phyloP scores from a whole-genome alignment of 1,284 basidiomycete species.

The Ganoderma lucidum region DNA sequence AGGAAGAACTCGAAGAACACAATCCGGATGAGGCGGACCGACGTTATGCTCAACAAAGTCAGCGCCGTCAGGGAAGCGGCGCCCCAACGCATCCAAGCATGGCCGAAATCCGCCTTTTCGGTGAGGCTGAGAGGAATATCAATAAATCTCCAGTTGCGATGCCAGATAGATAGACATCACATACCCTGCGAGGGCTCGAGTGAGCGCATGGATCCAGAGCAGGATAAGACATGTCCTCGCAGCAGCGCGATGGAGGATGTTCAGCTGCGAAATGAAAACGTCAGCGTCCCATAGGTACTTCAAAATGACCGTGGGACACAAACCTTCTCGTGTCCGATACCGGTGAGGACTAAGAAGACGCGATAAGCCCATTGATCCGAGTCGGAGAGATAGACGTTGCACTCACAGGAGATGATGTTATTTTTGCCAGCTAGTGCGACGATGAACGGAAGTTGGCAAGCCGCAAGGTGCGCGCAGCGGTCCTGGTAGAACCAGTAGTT shows the following conservation, averaged over 20 bases:
- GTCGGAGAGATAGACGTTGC: neutral
- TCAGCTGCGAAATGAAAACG: constrained; percentile 35
- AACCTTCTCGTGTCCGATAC: constrained; percentile 55
- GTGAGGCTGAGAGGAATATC: constrained; percentile 36
- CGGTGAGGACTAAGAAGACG: constrained; percentile 46
- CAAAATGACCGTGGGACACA: neutral
- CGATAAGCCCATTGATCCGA: neutral
- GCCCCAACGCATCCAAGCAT: constrained; percentile 48
- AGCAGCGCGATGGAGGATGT: constrained; percentile 47
- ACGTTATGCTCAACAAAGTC: constrained; percentile 49
- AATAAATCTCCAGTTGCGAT: neutral
- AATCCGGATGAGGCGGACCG: constrained; percentile 49
- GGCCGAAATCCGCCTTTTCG: constrained; percentile 39
- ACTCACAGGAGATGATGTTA: constrained; percentile 53
- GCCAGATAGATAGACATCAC: constrained; percentile 9
- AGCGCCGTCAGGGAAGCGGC: constrained; percentile 47
- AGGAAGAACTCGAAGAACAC: constrained; percentile 57
- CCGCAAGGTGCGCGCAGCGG: constrained; percentile 49
- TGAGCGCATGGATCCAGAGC: constrained; percentile 46
- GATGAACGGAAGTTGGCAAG: constrained; percentile 53
- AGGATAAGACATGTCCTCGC: constrained; percentile 45
- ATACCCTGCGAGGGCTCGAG: constrained; percentile 37
- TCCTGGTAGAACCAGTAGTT: constrained; percentile 45
- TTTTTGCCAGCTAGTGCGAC: constrained; percentile 56
- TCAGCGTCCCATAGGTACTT: neutral